Base-by-base conservation (phyloP, 1,139 yeast genomes). In the Taphrina betulina region DNA sequence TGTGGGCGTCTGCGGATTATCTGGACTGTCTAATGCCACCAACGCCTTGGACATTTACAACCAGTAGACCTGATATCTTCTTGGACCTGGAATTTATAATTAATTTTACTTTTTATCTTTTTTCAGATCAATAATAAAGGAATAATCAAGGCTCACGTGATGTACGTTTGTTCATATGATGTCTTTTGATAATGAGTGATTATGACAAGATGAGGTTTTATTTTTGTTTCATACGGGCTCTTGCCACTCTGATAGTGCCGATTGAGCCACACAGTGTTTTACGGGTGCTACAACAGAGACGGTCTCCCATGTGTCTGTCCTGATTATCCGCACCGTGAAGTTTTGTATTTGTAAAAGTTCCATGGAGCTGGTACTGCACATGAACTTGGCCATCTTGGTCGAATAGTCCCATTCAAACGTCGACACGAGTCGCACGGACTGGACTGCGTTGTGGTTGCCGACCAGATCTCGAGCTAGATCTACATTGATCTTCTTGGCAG, bases 381-480 rank as follows among this genome's bases (percentile, higher is more conserved):
- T 33, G 54, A 50, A 50, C 14, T 42, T 38, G 10, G 54, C 54
- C 37, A 31, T 41, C 22, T 42, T 41, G n/a, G 44, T 33, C 8
- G 19, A 31, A 24, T 41, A 42, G 34, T 50, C 41, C 54, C 54
- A 50, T 10, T 40, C 34, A 12, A 50, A 50, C 12, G 46, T 20
- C 23, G 54, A 50, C 10, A 50, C 24, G 4, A 50, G 38, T 8
- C 54, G 34, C 5, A 40, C 44, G 20, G 46, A 41, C 19, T 41
- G 54, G 12, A 42, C 54, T 8, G 54, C 54, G 23, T 41, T 42
- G 37, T 38, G 46, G 8, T 41, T 38, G 31, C 54, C 54, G 7
- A 50, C 54, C 22, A 50, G 24, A 20, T 50, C 54, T 34, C 54
- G 38, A 20, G 54, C 44, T 7, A 50, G 41, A 24, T 50, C 54